These are phyloP conservation scores for Spergularia marina DNA, from an alignment of 148 eudicot species.

Conservation along the genomic window DNA sequence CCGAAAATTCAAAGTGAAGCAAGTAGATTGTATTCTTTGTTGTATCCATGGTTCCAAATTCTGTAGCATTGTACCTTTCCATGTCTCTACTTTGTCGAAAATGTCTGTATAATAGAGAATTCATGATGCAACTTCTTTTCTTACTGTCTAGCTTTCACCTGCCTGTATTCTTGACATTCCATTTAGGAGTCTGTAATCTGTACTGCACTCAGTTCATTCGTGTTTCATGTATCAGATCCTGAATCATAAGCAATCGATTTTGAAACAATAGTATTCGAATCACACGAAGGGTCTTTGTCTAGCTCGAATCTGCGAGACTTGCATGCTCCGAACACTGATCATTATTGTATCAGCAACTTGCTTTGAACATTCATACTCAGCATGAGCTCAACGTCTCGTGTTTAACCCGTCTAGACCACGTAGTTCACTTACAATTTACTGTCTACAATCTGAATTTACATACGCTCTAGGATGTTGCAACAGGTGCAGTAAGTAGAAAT, in stretches of 20 bases:
- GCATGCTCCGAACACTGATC: too few relatives aligned
- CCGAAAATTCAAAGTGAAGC: slow-evolving; percentile 1
- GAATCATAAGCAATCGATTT: too few relatives aligned
- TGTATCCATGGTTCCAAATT: slow-evolving; percentile 11
- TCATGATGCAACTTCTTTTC: slow-evolving; percentile 1
- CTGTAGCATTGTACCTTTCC: slow-evolving; percentile 23
- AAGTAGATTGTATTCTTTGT: slow-evolving; percentile 25
- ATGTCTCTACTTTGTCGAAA: slow-evolving; percentile 12
- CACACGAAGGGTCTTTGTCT: too few relatives aligned
- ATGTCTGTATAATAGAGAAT: slow-evolving; percentile 10
- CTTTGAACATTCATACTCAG: too few relatives aligned
- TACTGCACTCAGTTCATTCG: neutral
- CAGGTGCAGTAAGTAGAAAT: neutral
- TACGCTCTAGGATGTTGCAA: neutral
- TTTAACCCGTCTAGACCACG: too few relatives aligned
- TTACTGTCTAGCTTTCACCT: neutral
- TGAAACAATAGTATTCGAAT: too few relatives aligned
- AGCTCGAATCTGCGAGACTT: too few relatives aligned
- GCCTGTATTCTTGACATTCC: neutral
- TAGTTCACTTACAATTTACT: neutral
- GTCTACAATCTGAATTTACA: neutral
- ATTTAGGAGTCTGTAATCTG: neutral
- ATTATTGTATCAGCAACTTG: too few relatives aligned
- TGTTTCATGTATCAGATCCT: neutral
- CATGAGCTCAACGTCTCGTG: too few relatives aligned